Evolutionary conservation across 2,329 filamentous ascomycete species (phyloP), one percentile per base, ranked within the genome.

Genomic region (Pseudopithomyces chartarum): DNA sequence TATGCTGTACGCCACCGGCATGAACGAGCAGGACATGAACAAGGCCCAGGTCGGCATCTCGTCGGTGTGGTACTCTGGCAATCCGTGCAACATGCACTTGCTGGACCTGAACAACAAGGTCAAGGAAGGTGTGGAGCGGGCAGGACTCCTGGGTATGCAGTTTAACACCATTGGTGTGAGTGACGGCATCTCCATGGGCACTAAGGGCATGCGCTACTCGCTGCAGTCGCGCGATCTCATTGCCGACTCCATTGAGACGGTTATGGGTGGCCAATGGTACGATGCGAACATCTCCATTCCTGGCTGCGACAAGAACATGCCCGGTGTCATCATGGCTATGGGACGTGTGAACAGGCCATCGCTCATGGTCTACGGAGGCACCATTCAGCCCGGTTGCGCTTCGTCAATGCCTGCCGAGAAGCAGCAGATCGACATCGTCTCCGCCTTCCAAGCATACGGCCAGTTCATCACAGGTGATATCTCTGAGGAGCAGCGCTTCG

Each of bases 131-230:
- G 89, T 91, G 32, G 80, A 87, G 66, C 82, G 89, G 69, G 90
- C 92, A 29, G 91, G 92, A 20, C 83, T 99, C 59, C 84, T 96
- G 58, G 92, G 92, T 61, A 96, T 96, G 84, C 93, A 97, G 77
- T 99, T 99, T 86, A 99, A 99, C 83, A 99, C 96, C 58, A 91
- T 99, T 71, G 95, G 95, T 71, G 96, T 99, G 65, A 97, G 92
- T 62, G 95, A 99, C 76, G 95, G 87, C 57, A 99, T 99, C 69
- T 97, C 92, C 68, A 99, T 99, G 95, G 95, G 95, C 50, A 99
- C 95, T 46, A 91, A 89, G 34, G 95, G 96, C 68, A 99, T 99
- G 95, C 86, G 94, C 61, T 98, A 92, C 80, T 95, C 90, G 54
- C 83, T 97, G 51, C 95, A 98, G 81, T 96, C 91, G 66, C 86